Percentiles rank a stretch among this genome's conserved stretches.
Evolutionary conservation across 164 flowering plant genomes (phyloP).

Genomic region (Liquidambar formosana): DNA sequence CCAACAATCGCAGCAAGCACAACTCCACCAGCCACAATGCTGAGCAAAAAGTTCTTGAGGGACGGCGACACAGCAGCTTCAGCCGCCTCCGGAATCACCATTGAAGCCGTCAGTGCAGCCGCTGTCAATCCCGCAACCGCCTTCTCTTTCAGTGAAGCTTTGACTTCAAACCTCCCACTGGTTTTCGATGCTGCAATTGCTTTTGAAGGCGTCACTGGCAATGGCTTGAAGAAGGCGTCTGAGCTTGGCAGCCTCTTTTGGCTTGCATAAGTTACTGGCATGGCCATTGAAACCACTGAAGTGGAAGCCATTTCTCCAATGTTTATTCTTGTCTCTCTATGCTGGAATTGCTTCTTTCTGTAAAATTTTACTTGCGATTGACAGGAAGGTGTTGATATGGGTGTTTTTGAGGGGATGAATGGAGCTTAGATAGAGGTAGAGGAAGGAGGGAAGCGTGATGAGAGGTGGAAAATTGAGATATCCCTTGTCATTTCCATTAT

Average conservation of each 20-base stretch:
- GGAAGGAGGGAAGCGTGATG: slow-evolving; percentile 1
- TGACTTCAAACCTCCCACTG: slow-evolving; percentile 37
- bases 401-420: too few species aligned
- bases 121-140: slow-evolving; percentile 63
- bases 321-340: not conserved
- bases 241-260: slow-evolving; percentile 24
- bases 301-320: slow-evolving; percentile 56
- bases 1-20: slow-evolving; percentile 57
- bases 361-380: not conserved
- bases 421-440: not conserved
- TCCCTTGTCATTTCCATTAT: not conserved
- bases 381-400: slow-evolving; percentile 6
- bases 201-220: slow-evolving; percentile 41
- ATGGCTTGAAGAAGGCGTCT: slow-evolving; percentile 51
- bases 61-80: slow-evolving; percentile 77
- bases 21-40: slow-evolving; percentile 76
- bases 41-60: slow-evolving; percentile 82
- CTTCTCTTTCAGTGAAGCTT: slow-evolving; percentile 72
- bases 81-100: slow-evolving; percentile 72
- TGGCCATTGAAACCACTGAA: slow-evolving; percentile 51
- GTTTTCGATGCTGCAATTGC: slow-evolving; percentile 14
- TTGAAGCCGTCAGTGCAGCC: slow-evolving; percentile 52
- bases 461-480: slow-evolving; percentile 29
- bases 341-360: not conserved
- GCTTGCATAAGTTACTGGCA: slow-evolving; percentile 44